phyloP scores from a whole-genome alignment of 345 rosid genomes.

The Hibiscus mutabilis region DNA sequence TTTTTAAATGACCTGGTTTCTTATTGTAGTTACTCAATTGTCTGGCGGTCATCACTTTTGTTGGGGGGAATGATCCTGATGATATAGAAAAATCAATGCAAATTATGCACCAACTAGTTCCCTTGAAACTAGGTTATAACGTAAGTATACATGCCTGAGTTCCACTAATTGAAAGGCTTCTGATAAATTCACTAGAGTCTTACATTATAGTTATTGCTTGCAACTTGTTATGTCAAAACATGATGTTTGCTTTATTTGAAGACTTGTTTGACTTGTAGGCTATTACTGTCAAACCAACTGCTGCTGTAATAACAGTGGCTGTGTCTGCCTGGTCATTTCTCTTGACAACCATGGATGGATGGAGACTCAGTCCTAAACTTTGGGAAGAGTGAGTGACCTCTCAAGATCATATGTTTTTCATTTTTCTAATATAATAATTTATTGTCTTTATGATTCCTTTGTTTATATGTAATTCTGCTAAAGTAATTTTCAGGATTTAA shows the following conservation, averaged over 20 bases:
- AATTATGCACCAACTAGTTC: constrained; percentile 82
- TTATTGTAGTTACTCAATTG: constrained; percentile 55
- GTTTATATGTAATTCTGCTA: too few species aligned
- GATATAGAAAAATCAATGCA: constrained; percentile 79
- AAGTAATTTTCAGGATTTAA: neutral
- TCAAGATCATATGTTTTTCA: neutral
- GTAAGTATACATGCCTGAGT: constrained; percentile 31
- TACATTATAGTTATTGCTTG: neutral
- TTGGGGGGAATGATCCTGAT: constrained; percentile 59
- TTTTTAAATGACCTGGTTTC: too few species aligned
- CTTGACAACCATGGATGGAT: constrained; percentile 53
- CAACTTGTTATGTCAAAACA: neutral
- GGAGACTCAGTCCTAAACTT: constrained; percentile 52
- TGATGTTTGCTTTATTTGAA: neutral
- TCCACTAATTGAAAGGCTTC: too few species aligned
- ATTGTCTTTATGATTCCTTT: neutral
- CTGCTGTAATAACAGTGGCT: constrained; percentile 51
- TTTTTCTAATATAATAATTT: neutral
- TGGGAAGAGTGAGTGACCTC: constrained; percentile 66
- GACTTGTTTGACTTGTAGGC: constrained; percentile 35
- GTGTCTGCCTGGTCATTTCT: constrained; percentile 91
- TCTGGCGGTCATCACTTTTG: constrained; percentile 74
- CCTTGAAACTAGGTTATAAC: constrained; percentile 72
- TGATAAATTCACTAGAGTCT: neutral
- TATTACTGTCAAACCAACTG: constrained; percentile 49